Conservation (phyloP, 495 filamentous ascomycete species). For the Daldinia loculata region DNA sequence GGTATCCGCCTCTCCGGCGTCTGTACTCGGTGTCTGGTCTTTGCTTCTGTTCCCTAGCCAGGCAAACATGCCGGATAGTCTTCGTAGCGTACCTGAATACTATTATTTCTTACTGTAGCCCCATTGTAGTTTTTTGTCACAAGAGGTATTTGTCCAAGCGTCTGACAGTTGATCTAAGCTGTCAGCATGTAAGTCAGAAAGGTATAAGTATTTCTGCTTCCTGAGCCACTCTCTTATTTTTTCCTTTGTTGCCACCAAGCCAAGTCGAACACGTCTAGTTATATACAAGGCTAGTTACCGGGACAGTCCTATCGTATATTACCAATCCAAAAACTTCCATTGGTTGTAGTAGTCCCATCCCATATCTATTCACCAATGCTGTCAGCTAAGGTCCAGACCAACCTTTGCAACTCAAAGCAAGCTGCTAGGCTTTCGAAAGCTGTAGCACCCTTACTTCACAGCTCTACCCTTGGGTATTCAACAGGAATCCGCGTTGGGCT, state of each 20-base stretch:
- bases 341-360: slow-evolving; percentile 14
- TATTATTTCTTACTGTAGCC: background rate
- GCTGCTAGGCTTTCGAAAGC: slow-evolving; percentile 46
- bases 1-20: slow-evolving; percentile 12
- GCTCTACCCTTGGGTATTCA: slow-evolving; percentile 37
- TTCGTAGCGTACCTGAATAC: slow-evolving; percentile 12
- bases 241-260: slow-evolving; percentile 9
- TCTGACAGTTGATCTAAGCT: background rate
- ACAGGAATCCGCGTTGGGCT: slow-evolving; percentile 41
- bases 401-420: slow-evolving; percentile 49
- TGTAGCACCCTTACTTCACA: slow-evolving; percentile 36
- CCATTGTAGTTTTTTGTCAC: background rate
- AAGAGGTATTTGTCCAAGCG: slow-evolving; percentile 23
- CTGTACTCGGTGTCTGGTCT: slow-evolving; percentile 28
- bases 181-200: slow-evolving; percentile 24
- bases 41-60: slow-evolving; percentile 1
- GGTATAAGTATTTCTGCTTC: slow-evolving; percentile 40
- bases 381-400: slow-evolving; percentile 43
- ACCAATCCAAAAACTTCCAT: slow-evolving; percentile 11
- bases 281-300: slow-evolving; percentile 12
- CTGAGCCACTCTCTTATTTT: slow-evolving; percentile 17
- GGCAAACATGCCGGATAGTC: slow-evolving; percentile 14
- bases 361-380: slow-evolving; percentile 37
- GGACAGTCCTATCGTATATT: slow-evolving; percentile 7
- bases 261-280: slow-evolving; percentile 15